Evolutionary conservation across 2,329 filamentous ascomycete genomes (phyloP).

Genomic region (Colletotrichum sp.): DNA sequence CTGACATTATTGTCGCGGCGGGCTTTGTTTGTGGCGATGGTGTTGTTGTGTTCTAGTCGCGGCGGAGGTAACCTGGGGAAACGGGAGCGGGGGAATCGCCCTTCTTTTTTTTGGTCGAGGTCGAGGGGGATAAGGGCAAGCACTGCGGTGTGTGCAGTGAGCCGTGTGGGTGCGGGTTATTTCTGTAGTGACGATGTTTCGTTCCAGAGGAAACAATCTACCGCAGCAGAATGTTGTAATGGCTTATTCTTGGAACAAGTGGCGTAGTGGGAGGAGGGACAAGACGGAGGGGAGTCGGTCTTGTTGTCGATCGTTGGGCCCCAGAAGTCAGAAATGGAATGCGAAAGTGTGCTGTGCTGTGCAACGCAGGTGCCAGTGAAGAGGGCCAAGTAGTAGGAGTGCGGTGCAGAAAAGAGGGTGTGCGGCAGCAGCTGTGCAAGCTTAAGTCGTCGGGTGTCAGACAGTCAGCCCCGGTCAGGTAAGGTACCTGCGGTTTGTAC

Average conservation of each 20-base stretch:
- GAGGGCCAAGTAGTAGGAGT: constrained; percentile 9
- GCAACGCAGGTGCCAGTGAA: neutral
- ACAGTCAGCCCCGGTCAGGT: constrained; percentile 11
- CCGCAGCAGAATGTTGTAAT: constrained; percentile 1
- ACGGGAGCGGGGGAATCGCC: constrained; percentile 7
- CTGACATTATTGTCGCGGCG: constrained; percentile 48
- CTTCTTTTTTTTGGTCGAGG: neutral
- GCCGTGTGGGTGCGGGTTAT: neutral
- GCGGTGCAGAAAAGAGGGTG: constrained; percentile 17
- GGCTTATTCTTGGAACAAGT: constrained; percentile 15
- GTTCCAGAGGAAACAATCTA: constrained; percentile 11
- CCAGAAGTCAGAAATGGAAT: constrained; percentile 2
- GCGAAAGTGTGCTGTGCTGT: neutral
- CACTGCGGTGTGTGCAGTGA: neutral
- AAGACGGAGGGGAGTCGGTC: neutral
- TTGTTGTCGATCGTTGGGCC: constrained; percentile 14
- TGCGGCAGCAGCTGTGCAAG: constrained; percentile 9
- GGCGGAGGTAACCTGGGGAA: constrained; percentile 11
- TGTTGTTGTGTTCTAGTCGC: constrained; percentile 21
- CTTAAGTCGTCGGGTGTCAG: constrained; percentile 17
- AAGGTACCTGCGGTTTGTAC: neutral
- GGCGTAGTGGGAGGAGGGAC: constrained; percentile 3
- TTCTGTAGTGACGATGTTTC: constrained; percentile 16
- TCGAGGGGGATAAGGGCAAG: neutral
- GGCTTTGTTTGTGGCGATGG: constrained; percentile 35